A percentile compares a stretch with the other conserved stretches of the same genome.
phyloP scores from a whole-genome alignment of 805 yeast species.

The Scheffersomyces amazonensis region DNA sequence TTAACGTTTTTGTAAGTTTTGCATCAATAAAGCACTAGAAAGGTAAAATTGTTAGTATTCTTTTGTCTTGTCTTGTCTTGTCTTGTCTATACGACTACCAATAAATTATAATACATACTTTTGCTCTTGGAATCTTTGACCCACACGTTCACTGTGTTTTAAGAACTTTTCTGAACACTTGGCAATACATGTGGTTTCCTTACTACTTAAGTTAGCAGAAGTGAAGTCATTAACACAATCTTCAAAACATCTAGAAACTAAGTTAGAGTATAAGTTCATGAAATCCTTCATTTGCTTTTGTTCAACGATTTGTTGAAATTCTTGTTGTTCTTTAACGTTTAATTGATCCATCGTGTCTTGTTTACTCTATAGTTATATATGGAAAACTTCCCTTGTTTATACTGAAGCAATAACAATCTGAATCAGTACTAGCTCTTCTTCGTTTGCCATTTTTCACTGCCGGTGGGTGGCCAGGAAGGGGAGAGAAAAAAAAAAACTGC shows the following conservation, averaged over 20 bases:
- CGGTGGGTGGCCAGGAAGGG: no score
- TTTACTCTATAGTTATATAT: no score
- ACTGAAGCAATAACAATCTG: no score
- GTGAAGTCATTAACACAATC: slow-evolving; percentile 99
- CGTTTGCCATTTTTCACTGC: no score
- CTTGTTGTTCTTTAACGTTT: slow-evolving; percentile 94
- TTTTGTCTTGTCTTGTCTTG: not conserved
- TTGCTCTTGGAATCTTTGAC: slow-evolving; percentile 98
- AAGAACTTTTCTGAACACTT: slow-evolving; percentile 96
- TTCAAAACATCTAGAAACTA: slow-evolving; percentile 94
- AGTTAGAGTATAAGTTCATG: slow-evolving; percentile 92
- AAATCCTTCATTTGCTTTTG: slow-evolving; percentile 98
- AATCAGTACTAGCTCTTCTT: no score
- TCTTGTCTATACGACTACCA: not conserved
- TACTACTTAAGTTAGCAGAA: slow-evolving; percentile 77
- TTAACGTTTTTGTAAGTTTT: slow-evolving; percentile 47
- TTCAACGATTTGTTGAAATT: slow-evolving; percentile 92
- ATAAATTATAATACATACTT: slow-evolving; percentile 42
- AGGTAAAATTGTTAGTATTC: slow-evolving; percentile 2
- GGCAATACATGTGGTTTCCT: slow-evolving; percentile 82
- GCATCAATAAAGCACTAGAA: slow-evolving; percentile 62
- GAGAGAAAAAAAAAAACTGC: not conserved
- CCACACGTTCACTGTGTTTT: slow-evolving; percentile 97
- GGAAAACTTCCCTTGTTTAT: no score
- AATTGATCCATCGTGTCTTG: slow-evolving; percentile 99